A percentile compares a stretch with the other conserved stretches of the same genome.
phyloP scores from a whole-genome alignment of 2,329 filamentous ascomycete species.

The Furcasterigmium furcatum region DNA sequence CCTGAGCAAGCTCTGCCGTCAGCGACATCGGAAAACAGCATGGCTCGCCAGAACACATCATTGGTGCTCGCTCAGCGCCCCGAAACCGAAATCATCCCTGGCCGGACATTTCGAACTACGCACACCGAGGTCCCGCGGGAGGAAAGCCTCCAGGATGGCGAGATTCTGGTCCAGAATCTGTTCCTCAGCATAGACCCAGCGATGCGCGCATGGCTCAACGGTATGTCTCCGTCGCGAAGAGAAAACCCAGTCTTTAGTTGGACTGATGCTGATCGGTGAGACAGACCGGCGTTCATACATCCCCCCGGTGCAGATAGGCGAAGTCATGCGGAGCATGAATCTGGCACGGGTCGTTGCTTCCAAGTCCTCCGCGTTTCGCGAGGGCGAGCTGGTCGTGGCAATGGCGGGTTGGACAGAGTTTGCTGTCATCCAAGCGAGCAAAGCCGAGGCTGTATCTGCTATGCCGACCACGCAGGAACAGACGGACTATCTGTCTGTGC shows the following conservation, averaged over 20 bases:
- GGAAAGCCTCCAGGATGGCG: conserved; percentile 56
- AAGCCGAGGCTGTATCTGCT: conserved; percentile 35
- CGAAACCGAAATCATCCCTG: conserved; percentile 55
- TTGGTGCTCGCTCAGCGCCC: conserved; percentile 65
- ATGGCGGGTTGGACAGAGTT: conserved; percentile 65
- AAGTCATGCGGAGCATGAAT: conserved; percentile 62
- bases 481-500: conserved; percentile 59
- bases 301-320: conserved; percentile 65
- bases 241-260: background rate
- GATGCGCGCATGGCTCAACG: conserved; percentile 71
- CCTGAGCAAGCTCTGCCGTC: too few relatives aligned
- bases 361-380: conserved; percentile 49
- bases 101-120: conserved; percentile 59
- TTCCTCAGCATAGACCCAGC: conserved; percentile 72
- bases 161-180: conserved; percentile 57
- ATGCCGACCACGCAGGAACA: conserved; percentile 36
- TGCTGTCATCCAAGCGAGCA: conserved; percentile 52
- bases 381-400: conserved; percentile 55
- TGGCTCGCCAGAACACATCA: conserved; percentile 42
- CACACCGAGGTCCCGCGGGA: conserved; percentile 46
- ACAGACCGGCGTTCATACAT: conserved; percentile 57
- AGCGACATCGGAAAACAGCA: too few relatives aligned
- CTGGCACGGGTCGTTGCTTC: conserved; percentile 61
- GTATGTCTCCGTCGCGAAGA: conserved; percentile 26
- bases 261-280: too few relatives aligned